Percentiles rank a stretch among this genome's conserved stretches.
phyloP scores from a whole-genome alignment of 768 basidiomycete species.

The Trichaptum fuscoviolaceum region DNA sequence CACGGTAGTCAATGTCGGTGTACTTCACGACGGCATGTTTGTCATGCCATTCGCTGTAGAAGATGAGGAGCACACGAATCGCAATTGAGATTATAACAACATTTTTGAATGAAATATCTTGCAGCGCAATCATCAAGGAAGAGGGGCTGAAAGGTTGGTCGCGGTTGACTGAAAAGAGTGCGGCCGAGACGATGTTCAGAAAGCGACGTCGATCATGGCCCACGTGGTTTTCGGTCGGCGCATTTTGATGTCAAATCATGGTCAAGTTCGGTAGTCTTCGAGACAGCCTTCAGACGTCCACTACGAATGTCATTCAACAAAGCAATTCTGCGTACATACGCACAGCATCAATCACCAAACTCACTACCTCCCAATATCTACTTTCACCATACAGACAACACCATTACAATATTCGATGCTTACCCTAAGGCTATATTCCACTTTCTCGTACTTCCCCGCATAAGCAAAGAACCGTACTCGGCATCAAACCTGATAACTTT shows the following conservation, averaged over 20 bases:
- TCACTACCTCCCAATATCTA: conserved; percentile 55
- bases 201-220: too few relatives aligned
- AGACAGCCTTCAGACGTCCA: not conserved
- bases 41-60: conserved; percentile 91
- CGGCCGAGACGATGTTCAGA: too few relatives aligned
- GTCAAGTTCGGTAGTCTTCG: too few relatives aligned
- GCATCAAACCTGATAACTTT: conserved; percentile 47
- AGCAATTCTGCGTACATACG: conserved; percentile 59
- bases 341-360: conserved; percentile 39
- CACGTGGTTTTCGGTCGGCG: too few relatives aligned
- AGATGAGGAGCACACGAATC: conserved; percentile 64
- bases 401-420: conserved; percentile 66
- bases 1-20: conserved; percentile 96
- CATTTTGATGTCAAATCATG: not conserved
- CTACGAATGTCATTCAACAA: conserved; percentile 22
- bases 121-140: not conserved
- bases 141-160: too few relatives aligned
- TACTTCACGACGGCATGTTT: conserved; percentile 81
- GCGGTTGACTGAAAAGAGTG: not conserved
- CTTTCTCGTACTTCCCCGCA: conserved; percentile 77
- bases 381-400: conserved; percentile 47
- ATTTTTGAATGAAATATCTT: conserved; percentile 36
- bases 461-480: conserved; percentile 25
- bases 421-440: conserved; percentile 87
- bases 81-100: conserved; percentile 50